Evolutionary conservation across 352 stramenopile genomes (phyloP).

Genomic region (Halophytophthora batemanensis): DNA sequence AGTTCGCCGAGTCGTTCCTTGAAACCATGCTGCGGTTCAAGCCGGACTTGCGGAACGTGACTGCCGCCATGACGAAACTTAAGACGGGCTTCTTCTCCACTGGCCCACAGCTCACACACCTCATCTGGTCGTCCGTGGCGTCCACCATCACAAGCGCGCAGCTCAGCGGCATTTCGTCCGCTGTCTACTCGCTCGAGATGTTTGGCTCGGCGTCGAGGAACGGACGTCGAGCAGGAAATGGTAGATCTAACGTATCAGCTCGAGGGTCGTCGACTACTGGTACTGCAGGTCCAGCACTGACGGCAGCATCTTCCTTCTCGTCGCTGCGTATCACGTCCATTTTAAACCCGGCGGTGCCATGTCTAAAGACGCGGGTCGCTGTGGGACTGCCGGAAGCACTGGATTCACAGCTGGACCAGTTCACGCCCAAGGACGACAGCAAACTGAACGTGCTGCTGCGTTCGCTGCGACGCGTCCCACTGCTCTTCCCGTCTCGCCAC

Average conservation of each 20-base stretch:
- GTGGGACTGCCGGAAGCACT: conserved; percentile 66
- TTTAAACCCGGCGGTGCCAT: conserved; percentile 45
- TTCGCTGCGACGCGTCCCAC: conserved; percentile 43
- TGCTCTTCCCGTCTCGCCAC: conserved; percentile 57
- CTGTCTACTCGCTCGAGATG: conserved; percentile 51
- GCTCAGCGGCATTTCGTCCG: conserved; percentile 66
- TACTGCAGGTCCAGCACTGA: conserved; percentile 5
- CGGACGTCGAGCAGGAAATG: conserved; percentile 13
- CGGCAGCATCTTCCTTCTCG: conserved; percentile 47
- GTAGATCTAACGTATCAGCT: conserved; percentile 9
- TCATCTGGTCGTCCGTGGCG: conserved; percentile 73
- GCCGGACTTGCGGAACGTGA: conserved; percentile 50
- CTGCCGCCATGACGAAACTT: conserved; percentile 46
- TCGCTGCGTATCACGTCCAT: conserved; percentile 69
- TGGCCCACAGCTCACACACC: conserved; percentile 62
- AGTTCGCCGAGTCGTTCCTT: conserved; percentile 68
- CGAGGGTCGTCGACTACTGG: conserved; percentile 4
- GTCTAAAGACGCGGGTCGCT: conserved; percentile 55
- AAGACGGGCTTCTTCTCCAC: conserved; percentile 76
- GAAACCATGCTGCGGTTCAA: conserved; percentile 69
- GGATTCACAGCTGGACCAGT: conserved; percentile 64
- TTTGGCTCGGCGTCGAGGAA: conserved; percentile 21
- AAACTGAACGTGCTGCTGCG: conserved; percentile 74
- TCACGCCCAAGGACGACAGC: conserved; percentile 71
- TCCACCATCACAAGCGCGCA: conserved; percentile 64